Base-by-base conservation (phyloP, 2,329 filamentous ascomycete genomes). In the Alternaria burnsii region DNA sequence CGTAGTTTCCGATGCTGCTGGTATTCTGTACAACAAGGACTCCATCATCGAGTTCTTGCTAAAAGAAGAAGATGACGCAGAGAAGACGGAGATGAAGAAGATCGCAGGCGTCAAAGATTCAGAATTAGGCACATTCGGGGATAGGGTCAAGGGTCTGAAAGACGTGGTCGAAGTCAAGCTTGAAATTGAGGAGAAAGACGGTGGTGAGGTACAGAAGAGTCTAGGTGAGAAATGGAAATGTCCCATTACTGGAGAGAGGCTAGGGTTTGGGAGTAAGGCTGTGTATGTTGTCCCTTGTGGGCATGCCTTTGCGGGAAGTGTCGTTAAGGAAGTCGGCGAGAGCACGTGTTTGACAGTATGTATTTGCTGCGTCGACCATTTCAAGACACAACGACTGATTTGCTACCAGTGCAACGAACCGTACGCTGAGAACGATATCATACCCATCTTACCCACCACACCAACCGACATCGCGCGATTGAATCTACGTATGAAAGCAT, bases 221-320 rank as follows among this genome's bases (percentile, higher is more conserved):
- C 80, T 78, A 61, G 78, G 76, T 10, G 87, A 89, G 71, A 85
- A 84, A 58, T 94, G 90, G 86, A 86, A 92, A 28, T 99, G 95
- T 73, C 94, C 94, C 0, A 87, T 98, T 55, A 97, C 94, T 2
- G 87, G 91, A 71, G 97, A 96, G 76, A 89, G 91, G 76, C 81
- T 99, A 24, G 95, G 95, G 0, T 89, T 93, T 0, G 84, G 85
- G 5, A 89, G 90, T 16, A 94, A 90, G 78, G 86, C 93, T 0
- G 92, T 97, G 1, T 99, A 98, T 72, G 73, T 99, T 3, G 92
- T 98, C 5, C 95, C 95, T 0, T 99, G 95, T 72, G 96, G 95
- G 0, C 96, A 99, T 82, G 94, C 92, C 0, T 98, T 98, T 79
- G 90, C 92, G 0, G 93, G 96, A 62, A 88, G 89, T 54, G 93